phyloP scores from a whole-genome alignment of 371 early-diverging fungal species.

The Mortierella sp. region DNA sequence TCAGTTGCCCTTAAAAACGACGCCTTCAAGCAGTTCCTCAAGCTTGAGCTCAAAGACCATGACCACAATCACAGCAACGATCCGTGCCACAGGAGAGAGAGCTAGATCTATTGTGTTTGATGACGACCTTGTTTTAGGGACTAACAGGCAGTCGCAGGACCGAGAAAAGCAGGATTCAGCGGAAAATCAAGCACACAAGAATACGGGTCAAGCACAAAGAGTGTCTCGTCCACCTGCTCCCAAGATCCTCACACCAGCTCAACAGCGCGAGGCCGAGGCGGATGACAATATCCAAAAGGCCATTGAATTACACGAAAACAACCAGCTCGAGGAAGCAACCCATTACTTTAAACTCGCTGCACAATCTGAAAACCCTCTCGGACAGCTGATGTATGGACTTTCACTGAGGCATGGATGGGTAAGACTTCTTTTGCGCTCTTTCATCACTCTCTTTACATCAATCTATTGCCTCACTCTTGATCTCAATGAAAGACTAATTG shows the following conservation, averaged over 20 bases:
- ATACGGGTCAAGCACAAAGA: not conserved
- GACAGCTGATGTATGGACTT: constrained; percentile 89
- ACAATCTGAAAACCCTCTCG: constrained; percentile 78
- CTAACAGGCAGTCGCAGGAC: not conserved
- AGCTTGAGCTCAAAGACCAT: constrained; percentile 13
- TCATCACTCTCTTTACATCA: not conserved
- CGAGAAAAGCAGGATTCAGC: not conserved
- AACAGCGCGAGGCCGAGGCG: constrained; percentile 50
- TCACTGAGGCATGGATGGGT: constrained; percentile 92
- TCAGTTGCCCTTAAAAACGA: not conserved
- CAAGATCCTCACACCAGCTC: constrained; percentile 26
- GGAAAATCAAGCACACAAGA: constrained; percentile 1
- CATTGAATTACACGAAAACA: constrained; percentile 74
- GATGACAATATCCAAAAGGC: constrained; percentile 66
- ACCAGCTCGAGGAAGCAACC: constrained; percentile 83
- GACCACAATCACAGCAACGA: constrained; percentile 37
- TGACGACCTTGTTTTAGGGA: constrained; percentile 1
- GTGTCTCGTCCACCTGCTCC: constrained; percentile 14
- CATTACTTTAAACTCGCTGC: constrained; percentile 85
- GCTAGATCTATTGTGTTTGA: constrained; percentile 28
- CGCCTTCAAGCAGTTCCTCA: constrained; percentile 2
- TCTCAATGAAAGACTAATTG: not conserved
- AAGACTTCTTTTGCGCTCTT: constrained; percentile 4
- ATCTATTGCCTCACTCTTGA: not conserved
- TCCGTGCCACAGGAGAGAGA: constrained; percentile 21